Evolutionary conservation across 257 asterid genomes (phyloP), one percentile per base, ranked within the genome.

Genomic region (Lavandula angustifolia): DNA sequence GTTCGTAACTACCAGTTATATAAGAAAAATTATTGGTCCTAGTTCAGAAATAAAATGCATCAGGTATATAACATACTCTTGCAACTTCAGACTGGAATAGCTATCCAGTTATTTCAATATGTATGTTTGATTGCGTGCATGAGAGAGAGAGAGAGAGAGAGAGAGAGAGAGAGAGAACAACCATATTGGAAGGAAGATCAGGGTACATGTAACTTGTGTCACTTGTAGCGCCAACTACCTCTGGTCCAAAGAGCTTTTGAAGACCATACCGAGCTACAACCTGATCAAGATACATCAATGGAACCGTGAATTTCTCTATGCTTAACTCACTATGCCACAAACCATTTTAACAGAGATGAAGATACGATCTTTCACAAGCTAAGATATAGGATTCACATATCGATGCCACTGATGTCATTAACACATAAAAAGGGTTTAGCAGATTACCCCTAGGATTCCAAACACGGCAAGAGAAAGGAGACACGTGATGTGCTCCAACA

Each of bases 151-250:
- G 71, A 34, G 78, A 47, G 64, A 52, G 69, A 66, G 76, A 60
- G 72, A 41, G n/a, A n/a, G 71, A 34, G 78, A 47, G 64, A 52
- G 69, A 66, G 76, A 60, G 72, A 41, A 67, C n/a, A 17, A 94
- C 99, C 97, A 94, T 84, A 58, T 94, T 94, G 6, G 95, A 76
- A 63, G 96, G 92, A 77, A 94, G 96, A 73, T 94, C 97, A 17
- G 68, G 89, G 78, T 90, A 87, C 88, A 90, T 86, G 72, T 82
- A 87, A 77, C 78, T 82, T 34, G 54, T 72, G 54, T 90, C 91
- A 76, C 87, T 83, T 17, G 95, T 90, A 63, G 95, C 96, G 54
- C 87, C 95, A 69, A 87, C 62, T 58, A 71, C 76, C 32, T 67
- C 77, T 0, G 92, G 95, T 64, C 97, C 95, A 57, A 94, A 94